These are phyloP conservation scores for Penicilliopsis zonata DNA, from an alignment of 495 filamentous ascomycete species.

Conservation along the genomic window DNA sequence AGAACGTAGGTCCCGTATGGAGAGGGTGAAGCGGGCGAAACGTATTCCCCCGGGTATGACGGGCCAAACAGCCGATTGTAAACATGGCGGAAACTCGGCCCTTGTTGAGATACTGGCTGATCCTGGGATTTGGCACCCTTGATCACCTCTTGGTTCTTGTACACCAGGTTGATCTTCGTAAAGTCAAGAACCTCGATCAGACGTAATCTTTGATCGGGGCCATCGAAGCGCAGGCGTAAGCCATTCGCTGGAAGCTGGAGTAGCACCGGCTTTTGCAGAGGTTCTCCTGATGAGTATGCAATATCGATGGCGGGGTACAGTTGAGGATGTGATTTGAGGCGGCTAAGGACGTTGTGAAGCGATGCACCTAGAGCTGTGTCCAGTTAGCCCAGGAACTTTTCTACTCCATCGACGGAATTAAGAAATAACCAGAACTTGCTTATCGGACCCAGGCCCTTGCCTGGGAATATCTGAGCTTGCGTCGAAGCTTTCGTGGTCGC, in stretches of 20 bases:
- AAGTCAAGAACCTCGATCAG: constrained; percentile 89
- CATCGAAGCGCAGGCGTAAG: constrained; percentile 83
- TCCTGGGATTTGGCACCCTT: constrained; percentile 43
- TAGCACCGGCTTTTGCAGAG: constrained; percentile 59
- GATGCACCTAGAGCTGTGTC: constrained; percentile 70
- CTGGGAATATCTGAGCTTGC: constrained; percentile 61
- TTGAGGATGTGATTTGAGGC: constrained; percentile 73
- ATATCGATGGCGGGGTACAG: constrained; percentile 74
- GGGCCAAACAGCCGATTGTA: constrained; percentile 86
- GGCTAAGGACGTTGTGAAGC: constrained; percentile 73
- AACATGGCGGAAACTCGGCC: constrained; percentile 80
- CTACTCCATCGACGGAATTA: not conserved
- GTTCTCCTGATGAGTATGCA: constrained; percentile 56
- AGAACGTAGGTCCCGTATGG: constrained; percentile 64
- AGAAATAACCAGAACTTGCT: constrained; percentile 32
- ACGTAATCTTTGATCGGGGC: constrained; percentile 79
- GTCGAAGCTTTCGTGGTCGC: constrained; percentile 27
- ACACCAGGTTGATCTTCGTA: constrained; percentile 65
- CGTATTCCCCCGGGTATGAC: constrained; percentile 84
- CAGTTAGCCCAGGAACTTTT: not conserved
- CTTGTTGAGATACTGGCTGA: constrained; percentile 28
- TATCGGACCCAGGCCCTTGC: constrained; percentile 67
- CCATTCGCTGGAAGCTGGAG: constrained; percentile 74
- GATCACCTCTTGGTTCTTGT: constrained; percentile 76
- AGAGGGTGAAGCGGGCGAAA: constrained; percentile 42